Evolutionary conservation across 257 asterid species (phyloP).

Genomic region (Ophiorrhiza pumila): DNA sequence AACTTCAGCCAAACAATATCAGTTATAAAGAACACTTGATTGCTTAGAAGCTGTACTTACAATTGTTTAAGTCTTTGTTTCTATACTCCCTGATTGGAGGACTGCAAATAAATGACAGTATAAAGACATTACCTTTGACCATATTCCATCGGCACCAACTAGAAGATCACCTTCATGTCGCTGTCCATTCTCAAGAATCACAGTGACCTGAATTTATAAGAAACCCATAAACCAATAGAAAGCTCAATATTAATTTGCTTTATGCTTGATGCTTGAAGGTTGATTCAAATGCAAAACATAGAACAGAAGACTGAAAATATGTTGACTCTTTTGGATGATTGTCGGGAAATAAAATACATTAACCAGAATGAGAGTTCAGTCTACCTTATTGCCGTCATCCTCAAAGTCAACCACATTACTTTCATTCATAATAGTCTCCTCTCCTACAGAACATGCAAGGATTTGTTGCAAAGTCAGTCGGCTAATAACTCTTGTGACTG

Average conservation of each 20-base stretch:
- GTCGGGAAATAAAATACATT: background rate
- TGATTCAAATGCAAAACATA: too few relatives aligned
- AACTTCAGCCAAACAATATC: background rate
- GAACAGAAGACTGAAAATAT: background rate
- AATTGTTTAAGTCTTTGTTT: too few relatives aligned
- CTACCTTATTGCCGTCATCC: slow-evolving; percentile 77
- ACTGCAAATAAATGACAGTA: background rate
- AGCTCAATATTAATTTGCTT: background rate
- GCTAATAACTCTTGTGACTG: slow-evolving; percentile 86
- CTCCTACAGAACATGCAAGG: slow-evolving; percentile 84
- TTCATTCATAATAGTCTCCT: slow-evolving; percentile 64
- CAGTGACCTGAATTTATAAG: slow-evolving; percentile 55
- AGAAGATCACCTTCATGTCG: slow-evolving; percentile 77
- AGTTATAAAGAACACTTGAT: background rate
- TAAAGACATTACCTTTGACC: slow-evolving; percentile 64
- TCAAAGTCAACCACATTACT: slow-evolving; percentile 72
- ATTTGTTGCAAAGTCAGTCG: slow-evolving; percentile 91
- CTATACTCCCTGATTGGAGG: background rate
- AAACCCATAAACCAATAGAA: background rate
- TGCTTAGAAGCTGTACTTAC: background rate
- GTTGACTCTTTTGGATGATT: background rate
- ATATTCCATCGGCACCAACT: slow-evolving; percentile 95
- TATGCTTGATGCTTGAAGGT: background rate
- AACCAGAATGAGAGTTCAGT: background rate
- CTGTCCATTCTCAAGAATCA: slow-evolving; percentile 70